These are phyloP conservation scores for Gymnopus androsaceus DNA, from an alignment of 1,284 basidiomycete species.

Conservation along the genomic window DNA sequence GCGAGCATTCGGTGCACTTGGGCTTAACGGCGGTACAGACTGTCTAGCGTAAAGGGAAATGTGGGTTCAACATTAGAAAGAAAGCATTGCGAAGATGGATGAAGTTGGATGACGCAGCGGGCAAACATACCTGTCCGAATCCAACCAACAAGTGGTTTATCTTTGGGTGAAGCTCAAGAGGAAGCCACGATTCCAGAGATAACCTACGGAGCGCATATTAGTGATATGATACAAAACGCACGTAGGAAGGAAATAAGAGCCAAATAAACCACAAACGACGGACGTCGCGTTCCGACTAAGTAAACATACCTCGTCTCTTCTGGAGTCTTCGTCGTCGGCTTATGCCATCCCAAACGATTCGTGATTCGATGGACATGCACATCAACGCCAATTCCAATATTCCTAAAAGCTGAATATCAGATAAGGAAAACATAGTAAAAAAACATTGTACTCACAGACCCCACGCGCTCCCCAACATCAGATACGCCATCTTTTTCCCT, in stretches of 20 bases:
- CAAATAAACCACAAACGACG: not conserved
- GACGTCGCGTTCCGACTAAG: slow-evolving; percentile 70
- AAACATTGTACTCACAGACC: slow-evolving; percentile 69
- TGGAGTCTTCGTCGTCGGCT: slow-evolving; percentile 8
- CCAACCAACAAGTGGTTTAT: slow-evolving; percentile 92
- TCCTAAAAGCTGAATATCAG: slow-evolving; percentile 46
- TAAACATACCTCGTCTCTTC: slow-evolving; percentile 55
- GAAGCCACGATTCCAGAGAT: slow-evolving; percentile 91
- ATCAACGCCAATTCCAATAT: slow-evolving; percentile 95
- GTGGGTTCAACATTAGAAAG: not conserved
- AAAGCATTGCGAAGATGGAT: not conserved
- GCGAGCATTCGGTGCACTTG: slow-evolving; percentile 76
- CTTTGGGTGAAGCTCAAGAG: slow-evolving; percentile 73
- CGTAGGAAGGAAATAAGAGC: not conserved
- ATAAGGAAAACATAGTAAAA: not conserved
- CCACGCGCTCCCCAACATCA: slow-evolving; percentile 86
- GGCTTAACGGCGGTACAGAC: slow-evolving; percentile 86
- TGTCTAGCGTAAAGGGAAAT: slow-evolving; percentile 43
- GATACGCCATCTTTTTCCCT: slow-evolving; percentile 92
- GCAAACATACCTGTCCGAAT: slow-evolving; percentile 79
- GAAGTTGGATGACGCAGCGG: not conserved
- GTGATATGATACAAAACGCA: slow-evolving; percentile 86
- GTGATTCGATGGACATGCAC: slow-evolving; percentile 83
- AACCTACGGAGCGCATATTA: slow-evolving; percentile 68
- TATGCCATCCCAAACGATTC: slow-evolving; percentile 9